Conservation (phyloP, 2,329 filamentous ascomycete species). For the Xylaria sp. region DNA sequence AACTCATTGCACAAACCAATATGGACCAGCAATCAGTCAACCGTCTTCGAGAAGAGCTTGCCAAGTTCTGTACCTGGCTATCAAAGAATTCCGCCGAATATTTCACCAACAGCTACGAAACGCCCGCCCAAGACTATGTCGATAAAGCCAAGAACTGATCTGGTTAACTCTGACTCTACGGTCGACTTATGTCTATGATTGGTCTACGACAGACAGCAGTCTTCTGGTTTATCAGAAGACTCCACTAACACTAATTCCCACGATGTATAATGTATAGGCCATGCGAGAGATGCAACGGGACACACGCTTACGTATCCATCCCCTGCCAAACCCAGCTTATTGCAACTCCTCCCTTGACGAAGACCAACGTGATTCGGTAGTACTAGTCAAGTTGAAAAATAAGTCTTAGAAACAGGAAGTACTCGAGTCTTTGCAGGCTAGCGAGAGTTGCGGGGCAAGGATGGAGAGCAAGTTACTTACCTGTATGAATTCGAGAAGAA, state of each 20-base stretch:
- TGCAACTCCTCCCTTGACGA: neutral
- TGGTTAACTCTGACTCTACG: neutral
- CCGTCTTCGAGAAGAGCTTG: conserved; percentile 87
- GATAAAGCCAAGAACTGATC: conserved; percentile 66
- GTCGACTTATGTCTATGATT: neutral
- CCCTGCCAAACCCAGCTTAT: neutral
- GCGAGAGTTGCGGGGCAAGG: neutral
- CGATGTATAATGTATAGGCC: neutral
- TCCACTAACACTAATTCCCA: neutral
- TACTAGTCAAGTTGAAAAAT: neutral
- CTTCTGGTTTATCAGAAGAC: neutral
- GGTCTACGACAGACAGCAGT: neutral
- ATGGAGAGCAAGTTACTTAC: neutral
- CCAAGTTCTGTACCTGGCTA: conserved; percentile 87
- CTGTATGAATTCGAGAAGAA: neutral
- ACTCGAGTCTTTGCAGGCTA: neutral
- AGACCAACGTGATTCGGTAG: neutral
- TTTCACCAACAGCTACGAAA: conserved; percentile 82
- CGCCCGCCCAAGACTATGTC: conserved; percentile 75
- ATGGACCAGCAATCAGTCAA: conserved; percentile 94
- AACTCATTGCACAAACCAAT: conserved; percentile 95
- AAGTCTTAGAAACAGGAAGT: neutral
- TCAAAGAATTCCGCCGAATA: conserved; percentile 79
- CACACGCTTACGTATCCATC: neutral
- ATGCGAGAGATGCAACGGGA: neutral